These are phyloP conservation scores for Vaccinium macrocarpon DNA, from an alignment of 148 eudicot genomes.

Conservation along the genomic window DNA sequence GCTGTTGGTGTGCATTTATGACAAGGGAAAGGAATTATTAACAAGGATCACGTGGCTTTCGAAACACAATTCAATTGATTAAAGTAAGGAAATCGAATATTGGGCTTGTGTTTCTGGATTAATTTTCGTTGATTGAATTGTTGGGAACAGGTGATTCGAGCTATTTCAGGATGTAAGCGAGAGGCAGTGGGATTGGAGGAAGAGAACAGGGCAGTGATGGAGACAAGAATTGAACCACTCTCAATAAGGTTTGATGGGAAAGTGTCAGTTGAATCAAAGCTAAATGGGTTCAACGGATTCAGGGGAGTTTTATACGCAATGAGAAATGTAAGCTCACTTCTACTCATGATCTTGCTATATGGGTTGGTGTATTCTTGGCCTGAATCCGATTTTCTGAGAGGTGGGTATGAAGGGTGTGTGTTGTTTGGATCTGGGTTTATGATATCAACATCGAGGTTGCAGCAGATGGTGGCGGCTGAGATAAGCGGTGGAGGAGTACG, in stretches of 20 bases:
- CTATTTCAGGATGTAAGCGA: conserved; percentile 48
- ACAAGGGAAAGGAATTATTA: not conserved
- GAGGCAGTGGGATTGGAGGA: conserved; percentile 63
- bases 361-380: conserved; percentile 57
- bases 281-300: conserved; percentile 65
- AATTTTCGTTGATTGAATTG: not conserved
- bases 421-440: conserved; percentile 54
- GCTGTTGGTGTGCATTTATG: not conserved
- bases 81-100: not conserved
- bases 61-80: not conserved
- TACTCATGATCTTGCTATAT: conserved; percentile 46
- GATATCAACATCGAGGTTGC: conserved; percentile 51
- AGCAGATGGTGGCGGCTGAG: conserved; percentile 46
- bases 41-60: not conserved
- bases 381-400: conserved; percentile 32
- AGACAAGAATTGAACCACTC: conserved; percentile 53
- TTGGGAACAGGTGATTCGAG: conserved; percentile 46
- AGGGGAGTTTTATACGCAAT: conserved; percentile 65
- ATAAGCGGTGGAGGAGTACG: conserved; percentile 21
- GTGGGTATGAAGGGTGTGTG: conserved; percentile 37
- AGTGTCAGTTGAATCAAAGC: conserved; percentile 54
- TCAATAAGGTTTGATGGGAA: conserved; percentile 50
- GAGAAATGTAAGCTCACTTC: conserved; percentile 62
- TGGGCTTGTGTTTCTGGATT: not conserved
- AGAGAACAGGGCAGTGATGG: conserved; percentile 57